These are phyloP conservation scores for Sparassis latifolia DNA, from an alignment of 1,284 basidiomycete species.

Conservation along the genomic window DNA sequence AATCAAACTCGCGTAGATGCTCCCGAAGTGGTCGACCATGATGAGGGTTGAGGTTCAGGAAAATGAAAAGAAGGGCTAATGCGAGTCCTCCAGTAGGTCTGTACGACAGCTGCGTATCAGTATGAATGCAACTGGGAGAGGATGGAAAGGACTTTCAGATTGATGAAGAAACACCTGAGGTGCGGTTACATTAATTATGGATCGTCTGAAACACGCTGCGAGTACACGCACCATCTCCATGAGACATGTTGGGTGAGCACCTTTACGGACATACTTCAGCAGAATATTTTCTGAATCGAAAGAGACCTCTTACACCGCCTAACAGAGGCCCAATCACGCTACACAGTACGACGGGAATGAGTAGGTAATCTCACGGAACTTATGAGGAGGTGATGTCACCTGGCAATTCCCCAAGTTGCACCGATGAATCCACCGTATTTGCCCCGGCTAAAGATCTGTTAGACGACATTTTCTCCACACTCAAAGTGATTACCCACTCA, in stretches of 20 bases:
- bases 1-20: slow-evolving; percentile 69
- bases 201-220: not conserved
- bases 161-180: slow-evolving; percentile 68
- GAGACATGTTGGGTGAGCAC: slow-evolving; percentile 65
- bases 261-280: slow-evolving; percentile 24
- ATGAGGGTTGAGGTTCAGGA: slow-evolving; percentile 79
- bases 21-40: slow-evolving; percentile 48
- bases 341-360: not conserved
- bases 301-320: slow-evolving; percentile 49
- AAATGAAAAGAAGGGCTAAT: slow-evolving; percentile 65
- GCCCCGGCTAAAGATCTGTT: slow-evolving; percentile 45
- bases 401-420: slow-evolving; percentile 76
- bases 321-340: slow-evolving; percentile 74
- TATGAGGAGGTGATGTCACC: slow-evolving; percentile 24
- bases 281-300: not conserved
- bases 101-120: slow-evolving; percentile 4
- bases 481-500: slow-evolving; percentile 46
- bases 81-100: slow-evolving; percentile 78
- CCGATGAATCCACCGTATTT: slow-evolving; percentile 71
- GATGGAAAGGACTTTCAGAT: slow-evolving; percentile 36
- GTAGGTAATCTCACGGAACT: slow-evolving; percentile 1
- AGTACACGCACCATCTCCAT: slow-evolving; percentile 55
- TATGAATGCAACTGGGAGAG: not conserved
- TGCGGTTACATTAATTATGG: not conserved
- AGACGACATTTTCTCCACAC: not conserved